Percentiles rank a stretch among this genome's conserved stretches.
Conservation (phyloP, 495 filamentous ascomycete species). For the Clavariopsis aquatica region DNA sequence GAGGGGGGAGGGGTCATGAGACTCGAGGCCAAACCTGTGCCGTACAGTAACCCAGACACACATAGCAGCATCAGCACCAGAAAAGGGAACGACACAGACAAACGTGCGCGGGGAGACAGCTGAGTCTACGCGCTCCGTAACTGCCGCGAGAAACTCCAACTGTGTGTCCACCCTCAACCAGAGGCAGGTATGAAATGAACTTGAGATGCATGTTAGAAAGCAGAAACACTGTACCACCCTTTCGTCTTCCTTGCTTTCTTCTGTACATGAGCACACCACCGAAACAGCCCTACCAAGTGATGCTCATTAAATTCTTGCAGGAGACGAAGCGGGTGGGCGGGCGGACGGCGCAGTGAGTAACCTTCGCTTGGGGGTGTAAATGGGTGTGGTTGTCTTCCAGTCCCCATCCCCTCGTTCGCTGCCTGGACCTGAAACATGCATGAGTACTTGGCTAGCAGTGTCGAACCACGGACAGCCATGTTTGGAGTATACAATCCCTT, state of each 20-base stretch:
- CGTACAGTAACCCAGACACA: constrained; percentile 16
- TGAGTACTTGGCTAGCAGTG: not conserved
- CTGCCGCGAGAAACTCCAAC: not conserved
- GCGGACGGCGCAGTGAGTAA: not conserved
- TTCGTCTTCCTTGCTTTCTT: constrained; percentile 15
- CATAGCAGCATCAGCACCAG: constrained; percentile 4
- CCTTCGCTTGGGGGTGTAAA: not conserved
- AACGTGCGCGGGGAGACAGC: not conserved
- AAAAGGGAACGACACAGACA: not conserved
- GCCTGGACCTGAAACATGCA: constrained; percentile 5
- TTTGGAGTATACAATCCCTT: not conserved
- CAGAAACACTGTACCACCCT: not conserved
- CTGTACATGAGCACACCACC: constrained; percentile 32
- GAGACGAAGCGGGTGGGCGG: not conserved
- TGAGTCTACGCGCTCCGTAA: not conserved
- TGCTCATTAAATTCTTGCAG: constrained; percentile 11
- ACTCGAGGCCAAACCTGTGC: not conserved
- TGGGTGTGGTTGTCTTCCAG: not conserved
- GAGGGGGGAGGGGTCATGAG: too few species aligned
- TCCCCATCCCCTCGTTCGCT: constrained; percentile 1
- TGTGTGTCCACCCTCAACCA: not conserved
- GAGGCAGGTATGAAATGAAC: constrained; percentile 10
- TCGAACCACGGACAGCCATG: not conserved
- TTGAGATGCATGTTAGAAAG: constrained; percentile 23
- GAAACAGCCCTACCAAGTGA: constrained; percentile 28